phyloP scores from a whole-genome alignment of 768 basidiomycete genomes.

The Zangia roseola region DNA sequence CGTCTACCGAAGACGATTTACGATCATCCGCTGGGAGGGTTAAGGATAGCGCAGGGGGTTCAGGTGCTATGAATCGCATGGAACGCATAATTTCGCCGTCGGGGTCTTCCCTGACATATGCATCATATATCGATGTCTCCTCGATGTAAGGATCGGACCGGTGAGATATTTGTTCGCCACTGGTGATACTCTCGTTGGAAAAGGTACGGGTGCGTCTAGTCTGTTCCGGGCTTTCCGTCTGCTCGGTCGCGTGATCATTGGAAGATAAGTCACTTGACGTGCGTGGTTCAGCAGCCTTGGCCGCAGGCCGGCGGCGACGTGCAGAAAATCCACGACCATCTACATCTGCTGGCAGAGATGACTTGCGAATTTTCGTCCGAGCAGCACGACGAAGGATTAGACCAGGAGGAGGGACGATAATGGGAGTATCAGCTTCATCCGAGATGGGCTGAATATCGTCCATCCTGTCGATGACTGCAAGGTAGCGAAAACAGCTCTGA shows the following conservation, averaged over 20 bases:
- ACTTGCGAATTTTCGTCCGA: constrained; percentile 94
- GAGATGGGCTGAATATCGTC: constrained; percentile 65
- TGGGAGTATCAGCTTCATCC: constrained; percentile 87
- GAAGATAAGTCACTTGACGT: constrained; percentile 72
- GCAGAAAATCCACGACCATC: constrained; percentile 77
- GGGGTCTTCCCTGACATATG: constrained; percentile 66
- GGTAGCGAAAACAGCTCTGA: constrained; percentile 16
- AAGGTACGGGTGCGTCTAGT: constrained; percentile 35
- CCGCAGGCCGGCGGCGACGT: constrained; percentile 28
- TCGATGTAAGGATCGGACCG: constrained; percentile 79
- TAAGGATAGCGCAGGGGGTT: constrained; percentile 24
- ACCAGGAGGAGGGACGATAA: constrained; percentile 80
- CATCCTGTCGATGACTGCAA: constrained; percentile 63
- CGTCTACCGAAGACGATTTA: constrained; percentile 5
- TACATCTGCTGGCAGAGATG: constrained; percentile 69
- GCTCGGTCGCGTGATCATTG: constrained; percentile 51
- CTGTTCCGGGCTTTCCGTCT: constrained; percentile 50
- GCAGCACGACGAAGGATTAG: constrained; percentile 89
- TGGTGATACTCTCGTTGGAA: constrained; percentile 36
- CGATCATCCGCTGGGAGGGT: constrained; percentile 21
- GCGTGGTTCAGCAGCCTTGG: constrained; percentile 41
- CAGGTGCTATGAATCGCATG: constrained; percentile 19
- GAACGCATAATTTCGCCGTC: constrained; percentile 35
- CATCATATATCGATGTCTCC: constrained; percentile 80
- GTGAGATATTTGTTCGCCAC: constrained; percentile 39